Base-by-base conservation (phyloP, 129 eudicot species). In the Ambrosia trifida region DNA sequence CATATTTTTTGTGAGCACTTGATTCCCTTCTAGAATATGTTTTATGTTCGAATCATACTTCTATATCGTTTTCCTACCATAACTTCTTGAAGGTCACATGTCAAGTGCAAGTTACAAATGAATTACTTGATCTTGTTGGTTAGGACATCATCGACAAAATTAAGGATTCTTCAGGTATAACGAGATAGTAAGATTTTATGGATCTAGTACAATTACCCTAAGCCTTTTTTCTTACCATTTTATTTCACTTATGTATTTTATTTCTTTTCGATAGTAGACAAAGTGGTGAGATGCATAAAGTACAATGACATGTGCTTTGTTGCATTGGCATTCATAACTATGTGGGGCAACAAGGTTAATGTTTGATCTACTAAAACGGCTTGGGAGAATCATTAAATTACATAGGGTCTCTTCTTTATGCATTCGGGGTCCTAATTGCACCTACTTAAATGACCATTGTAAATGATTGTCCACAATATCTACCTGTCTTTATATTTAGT, bases 291-390 rank as follows among this genome's bases (percentile, higher is more conserved):
- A 49, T 50, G 70, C 50, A 74, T 64, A 38, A 74, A 74, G 54
- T 41, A n/a, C 43, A 20, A 63, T 58, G 43, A 64, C 30, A 64
- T 51, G 18, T 49, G 58, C 11, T 19, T 28, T 58, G 57, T 58
- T 33, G 28, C 7, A 31, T 18, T 63, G 30, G 65, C 66, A 70
- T 64, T 11, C 44, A 64, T 74, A 64, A 51, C 51, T 40, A 19
- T 10, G 78, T 74, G 32, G 78, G 78, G 65, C 64, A 5, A 51
- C 30, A 73, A 11, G 64, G 78, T 63, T 73, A 64, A 65, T 46
- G 70, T 64, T 65, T 74, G 46, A 74, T 52, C 79, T 74, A 74
- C 79, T 38, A 64, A 65, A 41, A 53, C 79, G 79, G 79, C 72
- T 65, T 64, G 11, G 57, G 53, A 31, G 51, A 17, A 54, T 24